These are phyloP conservation scores for Euphorbia pulcherrima DNA, from an alignment of 345 rosid species.

Conservation along the genomic window DNA sequence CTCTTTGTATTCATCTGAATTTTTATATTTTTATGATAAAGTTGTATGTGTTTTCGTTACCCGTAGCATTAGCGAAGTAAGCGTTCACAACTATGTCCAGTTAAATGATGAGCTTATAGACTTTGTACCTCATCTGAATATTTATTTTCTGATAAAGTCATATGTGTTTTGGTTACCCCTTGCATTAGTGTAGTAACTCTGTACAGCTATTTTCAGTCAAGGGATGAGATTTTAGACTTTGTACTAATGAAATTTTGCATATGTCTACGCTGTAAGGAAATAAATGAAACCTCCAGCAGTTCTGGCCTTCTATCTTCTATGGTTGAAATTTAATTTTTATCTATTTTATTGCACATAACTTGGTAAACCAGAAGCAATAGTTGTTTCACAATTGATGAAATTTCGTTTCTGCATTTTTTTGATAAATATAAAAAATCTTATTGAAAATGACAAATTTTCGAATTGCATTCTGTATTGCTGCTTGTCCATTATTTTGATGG, in stretches of 20 bases:
- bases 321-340: background rate
- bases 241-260: too few relatives aligned
- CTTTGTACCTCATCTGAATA: background rate
- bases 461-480: background rate
- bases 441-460: background rate
- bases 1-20: background rate
- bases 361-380: background rate
- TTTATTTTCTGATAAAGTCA: background rate
- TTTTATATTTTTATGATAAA: background rate
- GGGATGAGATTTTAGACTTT: too few relatives aligned
- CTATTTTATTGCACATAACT: background rate
- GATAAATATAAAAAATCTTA: background rate
- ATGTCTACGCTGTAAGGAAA: background rate
- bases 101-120: background rate
- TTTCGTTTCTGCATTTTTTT: background rate
- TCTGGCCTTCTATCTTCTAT: background rate
- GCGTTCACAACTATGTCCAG: background rate
- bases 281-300: background rate
- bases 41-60: background rate
- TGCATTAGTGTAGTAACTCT: too few relatives aligned
- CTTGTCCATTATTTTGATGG: too few relatives aligned
- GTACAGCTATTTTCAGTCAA: too few relatives aligned
- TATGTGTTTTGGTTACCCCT: too few relatives aligned
- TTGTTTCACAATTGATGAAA: background rate
- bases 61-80: conserved; percentile 45